Conservation (phyloP, 108 stramenopile genomes). For the Pseudonitzschia delicatissima region DNA sequence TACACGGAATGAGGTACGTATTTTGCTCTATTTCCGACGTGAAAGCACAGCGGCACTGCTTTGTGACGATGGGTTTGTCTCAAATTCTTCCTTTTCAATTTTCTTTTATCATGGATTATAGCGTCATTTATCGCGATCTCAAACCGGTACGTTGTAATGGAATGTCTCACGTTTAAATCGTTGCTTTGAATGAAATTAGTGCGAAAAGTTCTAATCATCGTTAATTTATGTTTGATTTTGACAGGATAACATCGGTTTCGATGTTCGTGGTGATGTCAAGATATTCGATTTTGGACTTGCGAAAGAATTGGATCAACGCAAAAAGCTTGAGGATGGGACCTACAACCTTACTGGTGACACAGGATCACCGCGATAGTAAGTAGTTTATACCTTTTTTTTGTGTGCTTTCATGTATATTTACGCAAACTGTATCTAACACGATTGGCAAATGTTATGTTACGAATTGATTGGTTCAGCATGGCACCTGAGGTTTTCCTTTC, state of each 20-base stretch:
- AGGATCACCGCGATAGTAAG: slow-evolving; percentile 55
- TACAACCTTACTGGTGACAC: slow-evolving; percentile 77
- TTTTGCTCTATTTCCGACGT: background rate
- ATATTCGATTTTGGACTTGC: slow-evolving; percentile 80
- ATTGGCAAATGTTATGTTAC: background rate
- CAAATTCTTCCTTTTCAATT: background rate
- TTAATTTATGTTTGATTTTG: background rate
- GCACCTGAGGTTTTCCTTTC: slow-evolving; percentile 75
- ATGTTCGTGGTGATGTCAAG: slow-evolving; percentile 53
- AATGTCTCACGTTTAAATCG: background rate
- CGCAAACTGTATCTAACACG: slow-evolving; percentile 37
- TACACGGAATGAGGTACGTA: slow-evolving; percentile 66
- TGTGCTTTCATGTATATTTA: too few species aligned
- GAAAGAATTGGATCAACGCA: slow-evolving; percentile 37
- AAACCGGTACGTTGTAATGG: slow-evolving; percentile 26
- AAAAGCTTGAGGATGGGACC: slow-evolving; percentile 42
- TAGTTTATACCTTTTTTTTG: background rate
- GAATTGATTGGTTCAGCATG: slow-evolving; percentile 33
- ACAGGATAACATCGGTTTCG: slow-evolving; percentile 55
- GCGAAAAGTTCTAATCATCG: background rate
- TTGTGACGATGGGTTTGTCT: too few species aligned
- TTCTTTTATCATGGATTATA: slow-evolving; percentile 11
- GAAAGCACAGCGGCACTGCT: background rate
- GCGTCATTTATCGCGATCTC: slow-evolving; percentile 76
- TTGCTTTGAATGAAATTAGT: background rate